Base-by-base conservation (phyloP, 257 asterid genomes). In the Solanum okadae region DNA sequence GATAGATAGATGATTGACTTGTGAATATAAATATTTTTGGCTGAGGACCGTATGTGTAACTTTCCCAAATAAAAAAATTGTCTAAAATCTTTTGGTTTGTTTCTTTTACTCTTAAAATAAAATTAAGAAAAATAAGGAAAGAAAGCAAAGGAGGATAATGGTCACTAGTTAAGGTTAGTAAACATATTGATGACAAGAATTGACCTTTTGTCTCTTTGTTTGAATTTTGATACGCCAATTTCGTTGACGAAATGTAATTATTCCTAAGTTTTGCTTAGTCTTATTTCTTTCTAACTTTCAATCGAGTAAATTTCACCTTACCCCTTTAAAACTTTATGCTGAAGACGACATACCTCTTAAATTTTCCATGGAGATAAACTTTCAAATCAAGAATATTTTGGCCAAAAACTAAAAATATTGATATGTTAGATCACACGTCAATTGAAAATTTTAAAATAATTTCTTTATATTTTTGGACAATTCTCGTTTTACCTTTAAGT, bases 111-210 rank as follows among this genome's bases (percentile, higher is more conserved):
- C n/a, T 37, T 29, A 5, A 23, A 40, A 78, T 8, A 25, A 13
- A 25, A 42, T 13, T n/a, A 23, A 11, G 3, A 3, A 22, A n/a
- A n/a, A 77, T 4, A 2, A 6, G 14, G 35, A 14, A 38, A 77
- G 56, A 38, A 16, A 77, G 12, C 13, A 33, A 49, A 81, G 65
- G 83, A 42, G 65, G 65, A 56, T 85, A 83, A 88, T 88, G 61
- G 90, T 88, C 75, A 63, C 68, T 83, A 88, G 90, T 86, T 89
- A 89, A 91, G 91, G 91, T 82, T 88, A 61, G 87, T 76, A 38
- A 70, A 27, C 27, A 38, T 65, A 49, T 65, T 42, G 84, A 75
- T 31, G 91, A 84, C 91, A 76, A 33, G 33, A 83, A 83, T 90
- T 86, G 91, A 88, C 91, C 65, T 88, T 49, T 86, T 68, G 90